Base-by-base conservation (phyloP, 305 asterid species). In the Fraxinus latifolia region DNA sequence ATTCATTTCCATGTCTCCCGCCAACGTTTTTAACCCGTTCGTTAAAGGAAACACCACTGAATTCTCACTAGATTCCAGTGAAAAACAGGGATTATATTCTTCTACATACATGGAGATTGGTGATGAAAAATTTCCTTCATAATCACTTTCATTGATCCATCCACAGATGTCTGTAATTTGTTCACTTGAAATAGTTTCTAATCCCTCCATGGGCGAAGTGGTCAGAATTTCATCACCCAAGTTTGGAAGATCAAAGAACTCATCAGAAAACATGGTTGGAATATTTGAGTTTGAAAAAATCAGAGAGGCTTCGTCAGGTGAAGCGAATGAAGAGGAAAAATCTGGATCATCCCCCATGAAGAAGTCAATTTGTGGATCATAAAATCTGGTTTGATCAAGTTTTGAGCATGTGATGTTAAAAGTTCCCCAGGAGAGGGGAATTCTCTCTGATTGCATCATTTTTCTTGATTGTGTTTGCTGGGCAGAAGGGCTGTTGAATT, bases 371-470 rank as follows among this genome's bases (percentile, higher is more conserved):
- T 88, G 87, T 77, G 81, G 88, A 84, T 79, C 83, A 84, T 70
- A 85, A 5, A 81, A 9, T 14, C 55, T 77, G 47, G 83, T 62
- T 2, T 85, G 81, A 84, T 85, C 83, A 65, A 74, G 81, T 60
- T 68, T 76, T 67, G 89, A 82, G 85, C n/a, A 11, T 58, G 73
- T 19, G 15, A 83, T 44, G 89, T 68, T 74, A 79, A 76, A 83
- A 80, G 75, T 33, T 70, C 82, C 80, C 90, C 92, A 86, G n/a
- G 88, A 83, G 39, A 90, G 91, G 15, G 73, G 84, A 53, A 90
- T 79, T 53, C 81, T 74, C 84, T 87, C 86, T 36, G 91, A 73
- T 81, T 87, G 92, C 91, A 89, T 91, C 92, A 87, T 90, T 71
- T 81, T 81, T 6, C 77, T 83, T 80, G 32, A 8, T 37, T 76